These are phyloP conservation scores for Termitomyces sp. DNA, from an alignment of 768 basidiomycete genomes.

Conservation along the genomic window DNA sequence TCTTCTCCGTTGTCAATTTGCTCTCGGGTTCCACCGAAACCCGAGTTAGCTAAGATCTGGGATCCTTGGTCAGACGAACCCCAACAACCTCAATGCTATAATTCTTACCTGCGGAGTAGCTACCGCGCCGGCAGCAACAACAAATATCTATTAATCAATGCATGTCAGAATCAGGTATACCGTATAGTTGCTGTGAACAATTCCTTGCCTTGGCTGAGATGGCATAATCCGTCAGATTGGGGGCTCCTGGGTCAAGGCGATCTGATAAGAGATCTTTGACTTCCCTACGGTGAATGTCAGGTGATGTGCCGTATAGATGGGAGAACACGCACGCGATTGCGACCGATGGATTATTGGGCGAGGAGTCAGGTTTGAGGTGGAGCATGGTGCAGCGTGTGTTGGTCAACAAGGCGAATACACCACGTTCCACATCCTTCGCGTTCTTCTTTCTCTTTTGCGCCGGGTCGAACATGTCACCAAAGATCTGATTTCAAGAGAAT, in stretches of 20 bases:
- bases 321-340: not conserved
- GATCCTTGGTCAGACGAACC: not conserved
- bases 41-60: slow-evolving; percentile 1
- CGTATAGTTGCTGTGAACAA: not conserved
- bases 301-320: not conserved
- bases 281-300: not conserved
- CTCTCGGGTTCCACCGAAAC: not conserved
- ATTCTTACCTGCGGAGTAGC: slow-evolving; percentile 1
- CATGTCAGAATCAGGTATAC: not conserved
- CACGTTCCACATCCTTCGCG: not conserved
- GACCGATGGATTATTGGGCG: not conserved
- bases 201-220: not conserved
- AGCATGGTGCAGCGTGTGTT: slow-evolving; percentile 1
- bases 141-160: not conserved
- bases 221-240: not conserved
- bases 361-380: not conserved
- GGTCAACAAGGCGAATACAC: not conserved
- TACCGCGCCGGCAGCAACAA: not conserved
- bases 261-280: not conserved
- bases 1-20: not conserved
- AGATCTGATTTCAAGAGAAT: not conserved
- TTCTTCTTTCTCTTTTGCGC: not conserved
- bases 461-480: not conserved
- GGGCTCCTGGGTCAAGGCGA: not conserved
- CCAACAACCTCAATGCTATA: no score